Percentiles rank a stretch among this genome's conserved stretches.
phyloP scores from a whole-genome alignment of 176 grass and related monocot species.

The Secale cereale region DNA sequence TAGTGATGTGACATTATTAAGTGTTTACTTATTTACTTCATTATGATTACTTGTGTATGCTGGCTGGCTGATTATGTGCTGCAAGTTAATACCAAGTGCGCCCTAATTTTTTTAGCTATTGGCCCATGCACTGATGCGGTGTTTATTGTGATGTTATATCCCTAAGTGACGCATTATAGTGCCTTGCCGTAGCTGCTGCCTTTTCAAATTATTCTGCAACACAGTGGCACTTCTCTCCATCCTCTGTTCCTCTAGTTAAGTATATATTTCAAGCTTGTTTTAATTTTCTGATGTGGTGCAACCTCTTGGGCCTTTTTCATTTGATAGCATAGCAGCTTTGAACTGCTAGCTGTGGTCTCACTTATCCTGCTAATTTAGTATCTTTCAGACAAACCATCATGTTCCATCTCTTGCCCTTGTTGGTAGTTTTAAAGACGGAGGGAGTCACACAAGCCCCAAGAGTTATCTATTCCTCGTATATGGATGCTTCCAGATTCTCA shows the following conservation, averaged over 20 bases:
- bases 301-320: not conserved
- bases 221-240: not conserved
- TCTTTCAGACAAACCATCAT: not conserved
- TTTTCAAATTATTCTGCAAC: not conserved
- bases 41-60: not conserved
- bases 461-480: not conserved
- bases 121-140: not conserved
- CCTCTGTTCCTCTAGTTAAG: not conserved
- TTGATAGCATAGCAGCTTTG: not conserved
- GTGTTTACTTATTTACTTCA: not conserved
- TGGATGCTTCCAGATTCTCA: not conserved
- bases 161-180: not conserved
- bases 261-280: not conserved
- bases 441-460: not conserved
- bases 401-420: not conserved
- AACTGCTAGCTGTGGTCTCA: not conserved
- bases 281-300: not conserved
- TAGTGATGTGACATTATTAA: not conserved
- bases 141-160: not conserved
- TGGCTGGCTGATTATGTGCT: not conserved
- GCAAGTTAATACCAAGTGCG: not conserved
- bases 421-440: not conserved
- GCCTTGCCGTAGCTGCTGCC: not conserved
- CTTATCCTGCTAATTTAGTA: not conserved
- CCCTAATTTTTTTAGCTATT: not conserved